Evolutionary conservation across 805 yeast genomes (phyloP), one percentile per base, ranked within the genome.

Genomic region (Wickerhamiella qilinensis): DNA sequence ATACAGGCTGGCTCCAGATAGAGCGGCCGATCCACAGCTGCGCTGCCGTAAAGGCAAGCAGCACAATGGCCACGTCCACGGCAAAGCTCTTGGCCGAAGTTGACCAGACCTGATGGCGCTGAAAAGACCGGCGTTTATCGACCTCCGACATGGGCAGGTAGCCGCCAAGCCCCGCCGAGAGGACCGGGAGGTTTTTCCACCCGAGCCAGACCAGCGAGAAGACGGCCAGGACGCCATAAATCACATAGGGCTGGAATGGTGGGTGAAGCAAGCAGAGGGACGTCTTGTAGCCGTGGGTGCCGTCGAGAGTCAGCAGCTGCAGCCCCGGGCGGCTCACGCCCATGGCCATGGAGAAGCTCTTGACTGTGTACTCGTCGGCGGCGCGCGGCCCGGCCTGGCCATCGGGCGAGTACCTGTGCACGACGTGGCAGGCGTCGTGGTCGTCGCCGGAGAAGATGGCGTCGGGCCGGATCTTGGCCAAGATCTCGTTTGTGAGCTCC

Each of bases 381-480:
- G 45, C 49, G 29, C 46, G 43, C 9, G 40, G 38, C 5, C 27
- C 38, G 8, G 46, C 50, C 20, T 20, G 35, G 9, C 29, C 35
- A 22, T 46, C 39, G 17, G 12, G 8, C n/a, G 43, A 37, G 44
- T 52, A 60, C 3, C 48, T 40, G 54, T 88, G 96, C 17, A 60
- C 59, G 22, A 78, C 68, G 46, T 80, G 83, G 56, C 99, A 91
- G 49, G 83, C 85, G 56, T 91, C 98, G 60, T 91, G 99, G 55
- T 91, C 98, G 56, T 91, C 99, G 1, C 98, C 99, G 4, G 93
- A 74, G 52, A 85, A 82, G 3, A 81, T 66, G 9, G 76, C 56
- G 14, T 64, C 64, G 0, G 99, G 99, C 34, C 68, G 59, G 1
- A 88, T 55, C 8, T 58, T 61, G 5, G 64, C 49, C 33, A 91